A percentile compares a stretch with the other conserved stretches of the same genome.
phyloP scores from a whole-genome alignment of 805 yeast species.

The Wickerhamiella domercqiae region DNA sequence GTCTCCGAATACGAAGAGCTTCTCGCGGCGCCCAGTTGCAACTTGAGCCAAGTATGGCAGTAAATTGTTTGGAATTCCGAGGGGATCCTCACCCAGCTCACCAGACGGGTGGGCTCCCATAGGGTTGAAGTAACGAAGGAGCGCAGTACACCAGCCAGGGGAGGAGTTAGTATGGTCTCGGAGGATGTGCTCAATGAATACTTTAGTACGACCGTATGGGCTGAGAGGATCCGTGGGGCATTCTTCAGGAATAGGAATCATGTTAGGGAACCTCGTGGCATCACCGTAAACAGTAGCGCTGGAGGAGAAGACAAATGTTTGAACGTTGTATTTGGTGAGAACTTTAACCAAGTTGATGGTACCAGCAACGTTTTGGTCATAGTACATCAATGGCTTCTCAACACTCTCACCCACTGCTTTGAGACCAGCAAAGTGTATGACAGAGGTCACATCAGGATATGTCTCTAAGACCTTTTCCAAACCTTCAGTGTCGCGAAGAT shows the following conservation, averaged over 20 bases:
- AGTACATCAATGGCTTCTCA: conserved; percentile 49
- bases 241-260: conserved; percentile 66
- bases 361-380: conserved; percentile 52
- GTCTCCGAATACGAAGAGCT: conserved; percentile 52
- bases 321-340: conserved; percentile 34
- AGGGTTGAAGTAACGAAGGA: conserved; percentile 68
- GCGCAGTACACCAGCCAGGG: conserved; percentile 31
- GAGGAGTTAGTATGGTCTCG: conserved; percentile 35
- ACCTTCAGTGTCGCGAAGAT: conserved; percentile 37
- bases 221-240: conserved; percentile 63
- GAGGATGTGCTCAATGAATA: conserved; percentile 45
- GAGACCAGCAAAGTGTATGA: conserved; percentile 67
- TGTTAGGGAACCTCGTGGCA: conserved; percentile 52
- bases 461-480: conserved; percentile 34
- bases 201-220: conserved; percentile 66
- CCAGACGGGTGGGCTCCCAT: conserved; percentile 81
- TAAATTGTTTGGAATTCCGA: conserved; percentile 61
- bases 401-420: conserved; percentile 75
- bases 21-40: conserved; percentile 54
- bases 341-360: conserved; percentile 42
- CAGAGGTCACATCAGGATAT: conserved; percentile 37
- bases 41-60: conserved; percentile 67
- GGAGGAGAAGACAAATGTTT: conserved; percentile 53
- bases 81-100: conserved; percentile 64
- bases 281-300: conserved; percentile 79